phyloP scores from a whole-genome alignment of 768 basidiomycete genomes.

The Lentinus brumalis region DNA sequence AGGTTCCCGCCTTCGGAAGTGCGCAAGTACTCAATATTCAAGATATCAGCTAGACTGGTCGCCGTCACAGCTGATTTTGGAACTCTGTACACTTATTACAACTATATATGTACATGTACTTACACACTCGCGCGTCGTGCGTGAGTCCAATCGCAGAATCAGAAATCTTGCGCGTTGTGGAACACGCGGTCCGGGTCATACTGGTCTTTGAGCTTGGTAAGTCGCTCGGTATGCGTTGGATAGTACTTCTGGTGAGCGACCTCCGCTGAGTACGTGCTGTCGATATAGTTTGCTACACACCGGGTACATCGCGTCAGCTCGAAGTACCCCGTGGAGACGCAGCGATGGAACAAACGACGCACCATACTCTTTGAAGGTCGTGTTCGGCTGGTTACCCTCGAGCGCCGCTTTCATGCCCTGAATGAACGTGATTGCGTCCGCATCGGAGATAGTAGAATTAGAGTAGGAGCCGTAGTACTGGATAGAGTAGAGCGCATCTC shows the following conservation, averaged over 20 bases:
- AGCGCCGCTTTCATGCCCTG: constrained; percentile 4
- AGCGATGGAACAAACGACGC: not conserved
- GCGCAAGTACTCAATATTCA: too few relatives aligned
- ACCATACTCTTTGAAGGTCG: constrained; percentile 3
- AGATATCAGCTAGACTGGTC: too few relatives aligned
- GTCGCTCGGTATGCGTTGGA: not conserved
- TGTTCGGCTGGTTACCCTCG: not conserved
- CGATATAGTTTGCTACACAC: constrained; percentile 5
- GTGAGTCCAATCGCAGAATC: not conserved
- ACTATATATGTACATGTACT: too few relatives aligned
- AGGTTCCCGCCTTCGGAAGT: too few relatives aligned
- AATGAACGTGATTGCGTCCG: constrained; percentile 1
- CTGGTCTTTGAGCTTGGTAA: constrained; percentile 2
- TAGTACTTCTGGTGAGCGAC: constrained; percentile 2
- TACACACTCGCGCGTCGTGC: too few relatives aligned
- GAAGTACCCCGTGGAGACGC: not conserved
- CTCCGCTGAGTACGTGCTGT: constrained; percentile 6
- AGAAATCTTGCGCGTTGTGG: constrained; percentile 4
- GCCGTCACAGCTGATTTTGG: too few relatives aligned
- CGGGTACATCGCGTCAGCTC: too few relatives aligned
- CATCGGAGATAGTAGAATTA: not conserved
- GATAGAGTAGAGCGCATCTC: constrained; percentile 7
- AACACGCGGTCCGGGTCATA: not conserved
- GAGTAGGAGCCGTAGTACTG: constrained; percentile 8
- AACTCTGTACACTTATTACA: too few relatives aligned